Evolutionary conservation across 305 asterid species (phyloP).

Genomic region (Fraxinus albicans): DNA sequence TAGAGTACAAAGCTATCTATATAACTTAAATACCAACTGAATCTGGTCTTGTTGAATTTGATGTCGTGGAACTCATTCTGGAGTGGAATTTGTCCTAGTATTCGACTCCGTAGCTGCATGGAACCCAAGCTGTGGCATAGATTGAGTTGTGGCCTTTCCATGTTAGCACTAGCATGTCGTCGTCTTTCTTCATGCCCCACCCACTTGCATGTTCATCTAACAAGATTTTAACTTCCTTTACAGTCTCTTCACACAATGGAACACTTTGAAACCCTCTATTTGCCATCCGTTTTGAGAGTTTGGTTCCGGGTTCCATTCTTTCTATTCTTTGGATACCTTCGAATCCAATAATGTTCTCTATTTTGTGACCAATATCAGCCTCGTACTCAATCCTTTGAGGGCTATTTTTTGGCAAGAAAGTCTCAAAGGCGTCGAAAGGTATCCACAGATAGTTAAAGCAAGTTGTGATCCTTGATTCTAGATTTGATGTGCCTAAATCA

Average conservation of each 20-base stretch:
- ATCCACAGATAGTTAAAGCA: conserved; percentile 79
- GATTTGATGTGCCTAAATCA: conserved; percentile 37
- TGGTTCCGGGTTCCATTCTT: conserved; percentile 49
- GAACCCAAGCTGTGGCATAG: conserved; percentile 67
- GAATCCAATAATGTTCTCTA: conserved; percentile 61
- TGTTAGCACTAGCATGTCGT: conserved; percentile 61
- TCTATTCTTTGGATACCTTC: conserved; percentile 65
- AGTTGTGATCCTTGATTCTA: conserved; percentile 53
- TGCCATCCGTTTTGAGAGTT: conserved; percentile 46
- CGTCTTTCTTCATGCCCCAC: conserved; percentile 85
- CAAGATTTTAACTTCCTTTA: conserved; percentile 56
- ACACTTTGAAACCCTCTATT: conserved; percentile 41
- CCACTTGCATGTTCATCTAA: conserved; percentile 79
- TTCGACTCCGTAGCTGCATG: conserved; percentile 6
- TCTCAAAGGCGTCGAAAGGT: conserved; percentile 71
- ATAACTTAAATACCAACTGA: background rate
- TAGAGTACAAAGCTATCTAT: background rate
- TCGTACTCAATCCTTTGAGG: conserved; percentile 58
- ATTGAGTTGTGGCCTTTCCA: conserved; percentile 83
- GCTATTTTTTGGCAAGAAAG: conserved; percentile 67
- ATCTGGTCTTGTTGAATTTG: background rate
- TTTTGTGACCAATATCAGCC: conserved; percentile 64
- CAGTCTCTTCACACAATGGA: conserved; percentile 59
- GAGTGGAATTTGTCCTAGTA: background rate
- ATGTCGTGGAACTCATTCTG: background rate